Evolutionary conservation across 768 basidiomycete species (phyloP).

Genomic region (Termitomyces sp.): DNA sequence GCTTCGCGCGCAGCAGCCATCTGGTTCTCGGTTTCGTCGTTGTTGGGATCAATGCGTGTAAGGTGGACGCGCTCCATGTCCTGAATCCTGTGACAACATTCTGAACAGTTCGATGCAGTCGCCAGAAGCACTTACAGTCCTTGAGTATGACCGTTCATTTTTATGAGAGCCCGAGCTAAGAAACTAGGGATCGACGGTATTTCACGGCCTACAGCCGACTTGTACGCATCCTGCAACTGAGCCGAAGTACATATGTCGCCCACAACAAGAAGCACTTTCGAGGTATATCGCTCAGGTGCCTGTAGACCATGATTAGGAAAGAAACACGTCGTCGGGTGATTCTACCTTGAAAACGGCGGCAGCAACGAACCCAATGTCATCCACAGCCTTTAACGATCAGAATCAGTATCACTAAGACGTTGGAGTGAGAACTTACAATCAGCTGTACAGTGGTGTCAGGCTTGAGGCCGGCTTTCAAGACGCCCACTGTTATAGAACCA

Average conservation of each 20-base stretch:
- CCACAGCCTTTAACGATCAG: constrained; percentile 22
- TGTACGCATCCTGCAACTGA: constrained; percentile 26
- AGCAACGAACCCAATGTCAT: constrained; percentile 33
- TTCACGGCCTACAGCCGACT: constrained; percentile 22
- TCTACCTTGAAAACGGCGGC: constrained; percentile 30
- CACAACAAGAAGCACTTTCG: constrained; percentile 24
- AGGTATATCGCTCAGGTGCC: constrained; percentile 23
- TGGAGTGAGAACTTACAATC: constrained; percentile 24
- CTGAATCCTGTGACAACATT: constrained; percentile 17
- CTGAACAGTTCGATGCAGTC: constrained; percentile 5
- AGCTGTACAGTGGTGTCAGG: constrained; percentile 29
- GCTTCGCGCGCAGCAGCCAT: constrained; percentile 18
- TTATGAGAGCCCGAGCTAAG: constrained; percentile 24
- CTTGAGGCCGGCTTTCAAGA: constrained; percentile 31
- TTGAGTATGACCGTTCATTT: constrained; percentile 26
- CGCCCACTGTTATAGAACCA: constrained; percentile 31
- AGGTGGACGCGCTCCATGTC: constrained; percentile 27
- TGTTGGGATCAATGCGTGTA: constrained; percentile 10
- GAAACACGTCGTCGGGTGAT: background rate
- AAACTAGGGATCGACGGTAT: constrained; percentile 27
- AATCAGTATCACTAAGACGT: background rate
- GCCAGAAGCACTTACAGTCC: constrained; percentile 23
- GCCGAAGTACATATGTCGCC: constrained; percentile 27
- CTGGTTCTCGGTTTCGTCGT: constrained; percentile 22
- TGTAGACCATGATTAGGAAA: constrained; percentile 5